Conservation (phyloP, 805 yeast species). For the Candida nemodendra region DNA sequence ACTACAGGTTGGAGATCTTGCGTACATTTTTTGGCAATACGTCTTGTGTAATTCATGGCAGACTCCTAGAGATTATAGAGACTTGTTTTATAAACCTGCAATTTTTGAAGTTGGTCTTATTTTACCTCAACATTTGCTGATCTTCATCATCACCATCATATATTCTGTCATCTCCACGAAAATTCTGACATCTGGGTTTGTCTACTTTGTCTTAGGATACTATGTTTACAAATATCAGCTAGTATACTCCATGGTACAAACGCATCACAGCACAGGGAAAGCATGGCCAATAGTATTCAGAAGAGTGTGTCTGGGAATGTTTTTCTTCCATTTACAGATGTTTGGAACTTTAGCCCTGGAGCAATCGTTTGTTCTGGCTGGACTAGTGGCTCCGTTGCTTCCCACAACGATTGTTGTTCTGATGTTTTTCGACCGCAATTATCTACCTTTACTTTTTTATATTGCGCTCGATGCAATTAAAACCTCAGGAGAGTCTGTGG, state of each 20-base stretch:
- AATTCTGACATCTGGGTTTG: conserved; percentile 56
- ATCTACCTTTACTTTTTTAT: conserved; percentile 51
- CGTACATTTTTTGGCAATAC: conserved; percentile 43
- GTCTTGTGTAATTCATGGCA: conserved; percentile 34
- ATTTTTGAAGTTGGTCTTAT: conserved; percentile 60
- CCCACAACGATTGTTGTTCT: conserved; percentile 44
- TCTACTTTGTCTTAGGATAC: conserved; percentile 54
- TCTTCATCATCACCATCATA: conserved; percentile 56
- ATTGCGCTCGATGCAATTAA: conserved; percentile 61
- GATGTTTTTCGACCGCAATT: conserved; percentile 53
- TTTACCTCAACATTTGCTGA: conserved; percentile 59
- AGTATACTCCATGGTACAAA: conserved; percentile 59
- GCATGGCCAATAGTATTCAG: conserved; percentile 66
- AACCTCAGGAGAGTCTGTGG: conserved; percentile 33
- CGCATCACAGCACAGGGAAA: conserved; percentile 65
- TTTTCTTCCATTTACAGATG: conserved; percentile 61
- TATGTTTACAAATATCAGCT: conserved; percentile 63
- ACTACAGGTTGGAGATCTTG: conserved; percentile 54
- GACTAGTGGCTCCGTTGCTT: conserved; percentile 48
- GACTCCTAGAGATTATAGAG: conserved; percentile 53
- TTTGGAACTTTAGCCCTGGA: conserved; percentile 62
- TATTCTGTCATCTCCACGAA: conserved; percentile 63
- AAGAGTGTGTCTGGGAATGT: conserved; percentile 52
- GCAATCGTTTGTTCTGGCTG: conserved; percentile 50
- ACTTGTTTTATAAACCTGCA: conserved; percentile 54